These are phyloP conservation scores for Parachaetomium inaequale DNA, from an alignment of 495 filamentous ascomycete genomes.

Conservation along the genomic window DNA sequence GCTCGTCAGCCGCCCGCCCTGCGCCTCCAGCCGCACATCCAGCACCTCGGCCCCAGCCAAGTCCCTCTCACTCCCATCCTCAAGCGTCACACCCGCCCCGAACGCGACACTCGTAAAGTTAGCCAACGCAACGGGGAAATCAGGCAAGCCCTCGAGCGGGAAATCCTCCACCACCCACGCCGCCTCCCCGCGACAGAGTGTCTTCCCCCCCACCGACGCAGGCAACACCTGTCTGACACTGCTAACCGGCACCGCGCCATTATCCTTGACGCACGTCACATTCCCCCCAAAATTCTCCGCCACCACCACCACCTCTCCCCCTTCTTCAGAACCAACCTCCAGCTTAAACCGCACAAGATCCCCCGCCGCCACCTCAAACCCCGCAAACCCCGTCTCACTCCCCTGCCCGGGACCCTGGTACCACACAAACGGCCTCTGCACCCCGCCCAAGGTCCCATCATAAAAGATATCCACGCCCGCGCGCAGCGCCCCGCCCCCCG, in stretches of 20 bases:
- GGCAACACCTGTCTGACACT: not conserved
- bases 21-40: constrained; percentile 22
- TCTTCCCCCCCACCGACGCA: not conserved
- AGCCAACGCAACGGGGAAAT: constrained; percentile 26
- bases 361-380: constrained; percentile 17
- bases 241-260: not conserved
- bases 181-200: constrained; percentile 22
- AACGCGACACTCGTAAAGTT: constrained; percentile 28
- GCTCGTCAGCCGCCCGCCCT: constrained; percentile 30
- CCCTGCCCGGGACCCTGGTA: constrained; percentile 13
- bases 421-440: constrained; percentile 26
- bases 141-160: constrained; percentile 19
- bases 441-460: constrained; percentile 21
- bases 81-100: constrained; percentile 11
- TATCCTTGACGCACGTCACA: not conserved
- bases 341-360: constrained; percentile 23
- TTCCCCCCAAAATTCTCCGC: constrained; percentile 27
- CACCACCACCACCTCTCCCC: constrained; percentile 1
- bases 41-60: constrained; percentile 19
- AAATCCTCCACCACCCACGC: constrained; percentile 32
- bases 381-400: constrained; percentile 14
- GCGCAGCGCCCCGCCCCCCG: constrained; percentile 17
- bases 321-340: not conserved
- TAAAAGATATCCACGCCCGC: constrained; percentile 31
- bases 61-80: not conserved